A percentile compares a stretch with the other conserved stretches of the same genome.
phyloP scores from a whole-genome alignment of 1,284 basidiomycete species.

The Ganoderma lucidum region DNA sequence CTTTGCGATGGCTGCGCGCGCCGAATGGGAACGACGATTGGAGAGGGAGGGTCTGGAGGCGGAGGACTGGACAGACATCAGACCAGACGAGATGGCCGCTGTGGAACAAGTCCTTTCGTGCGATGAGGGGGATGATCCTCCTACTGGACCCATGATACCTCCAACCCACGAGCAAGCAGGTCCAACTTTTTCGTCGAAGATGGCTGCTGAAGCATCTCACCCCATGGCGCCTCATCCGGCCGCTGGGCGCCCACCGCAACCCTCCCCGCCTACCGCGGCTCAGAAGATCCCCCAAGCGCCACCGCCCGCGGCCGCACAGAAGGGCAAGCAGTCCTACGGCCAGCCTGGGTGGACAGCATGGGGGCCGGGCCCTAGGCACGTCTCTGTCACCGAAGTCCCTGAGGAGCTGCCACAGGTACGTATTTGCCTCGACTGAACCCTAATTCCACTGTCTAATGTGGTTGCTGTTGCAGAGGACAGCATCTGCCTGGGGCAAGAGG shows the following conservation, averaged over 20 bases:
- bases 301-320: conserved; percentile 16
- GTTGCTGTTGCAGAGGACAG: conserved; percentile 9
- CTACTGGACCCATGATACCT: conserved; percentile 13
- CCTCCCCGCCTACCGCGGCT: conserved; percentile 11
- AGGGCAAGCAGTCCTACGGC: conserved; percentile 15
- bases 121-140: conserved; percentile 19
- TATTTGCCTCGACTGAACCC: neutral
- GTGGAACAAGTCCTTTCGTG: conserved; percentile 32
- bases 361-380: conserved; percentile 14
- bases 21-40: conserved; percentile 32
- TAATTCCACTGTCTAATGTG: neutral
- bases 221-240: conserved; percentile 12
- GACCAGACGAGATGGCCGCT: conserved; percentile 27
- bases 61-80: conserved; percentile 35
- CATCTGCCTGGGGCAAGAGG: conserved; percentile 12
- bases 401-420: conserved; percentile 25
- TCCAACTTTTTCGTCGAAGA: conserved; percentile 17
- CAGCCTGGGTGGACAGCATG: conserved; percentile 19
- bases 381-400: conserved; percentile 19
- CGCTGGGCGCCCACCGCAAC: conserved; percentile 18
- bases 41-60: conserved; percentile 26
- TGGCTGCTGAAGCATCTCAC: conserved; percentile 16
- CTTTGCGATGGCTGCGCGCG: conserved; percentile 28
- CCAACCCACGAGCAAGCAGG: conserved; percentile 7
- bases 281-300: conserved; percentile 15